Evolutionary conservation across 1,284 basidiomycete genomes (phyloP).

Genomic region (Phenoliferia sp.): DNA sequence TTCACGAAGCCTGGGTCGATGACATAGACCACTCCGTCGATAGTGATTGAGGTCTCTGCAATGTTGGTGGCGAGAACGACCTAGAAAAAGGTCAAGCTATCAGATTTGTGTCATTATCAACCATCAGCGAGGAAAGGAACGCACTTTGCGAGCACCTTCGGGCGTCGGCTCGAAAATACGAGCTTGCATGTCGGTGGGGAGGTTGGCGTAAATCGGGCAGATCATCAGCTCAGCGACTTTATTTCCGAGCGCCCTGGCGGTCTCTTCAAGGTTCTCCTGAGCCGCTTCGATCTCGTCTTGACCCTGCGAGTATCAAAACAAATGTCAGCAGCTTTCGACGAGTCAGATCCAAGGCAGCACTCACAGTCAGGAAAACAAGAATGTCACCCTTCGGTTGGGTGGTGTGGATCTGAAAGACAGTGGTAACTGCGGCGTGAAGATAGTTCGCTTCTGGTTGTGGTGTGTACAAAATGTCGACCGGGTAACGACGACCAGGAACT

Average conservation of each 20-base stretch:
- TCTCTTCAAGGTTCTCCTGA: slow-evolving; percentile 89
- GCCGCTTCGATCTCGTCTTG: slow-evolving; percentile 99
- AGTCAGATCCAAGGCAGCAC: slow-evolving; percentile 35
- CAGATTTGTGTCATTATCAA: neutral
- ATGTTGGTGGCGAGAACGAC: slow-evolving; percentile 98
- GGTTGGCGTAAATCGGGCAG: slow-evolving; percentile 95
- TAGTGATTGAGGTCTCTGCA: slow-evolving; percentile 95
- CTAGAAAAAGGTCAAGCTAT: slow-evolving; percentile 22
- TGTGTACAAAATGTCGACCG: slow-evolving; percentile 98
- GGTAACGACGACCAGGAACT: slow-evolving; percentile 89
- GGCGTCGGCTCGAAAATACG: slow-evolving; percentile 99
- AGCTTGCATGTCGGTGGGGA: slow-evolving; percentile 97
- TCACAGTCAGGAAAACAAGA: slow-evolving; percentile 87
- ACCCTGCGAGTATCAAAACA: slow-evolving; percentile 52
- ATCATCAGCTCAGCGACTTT: slow-evolving; percentile 92
- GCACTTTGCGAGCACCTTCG: slow-evolving; percentile 79
- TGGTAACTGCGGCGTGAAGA: slow-evolving; percentile 95
- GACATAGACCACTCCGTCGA: slow-evolving; percentile 95
- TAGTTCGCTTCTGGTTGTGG: slow-evolving; percentile 98
- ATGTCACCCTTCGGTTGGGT: slow-evolving; percentile 98
- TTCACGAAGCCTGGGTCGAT: slow-evolving; percentile 98
- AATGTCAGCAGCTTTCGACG: neutral
- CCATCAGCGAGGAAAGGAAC: slow-evolving; percentile 9
- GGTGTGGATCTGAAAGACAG: slow-evolving; percentile 97
- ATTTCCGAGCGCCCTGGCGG: slow-evolving; percentile 87